Evolutionary conservation across 2,329 filamentous ascomycete genomes (phyloP), one percentile per base, ranked within the genome.

Genomic region (Calonectria pseudoturangicola): DNA sequence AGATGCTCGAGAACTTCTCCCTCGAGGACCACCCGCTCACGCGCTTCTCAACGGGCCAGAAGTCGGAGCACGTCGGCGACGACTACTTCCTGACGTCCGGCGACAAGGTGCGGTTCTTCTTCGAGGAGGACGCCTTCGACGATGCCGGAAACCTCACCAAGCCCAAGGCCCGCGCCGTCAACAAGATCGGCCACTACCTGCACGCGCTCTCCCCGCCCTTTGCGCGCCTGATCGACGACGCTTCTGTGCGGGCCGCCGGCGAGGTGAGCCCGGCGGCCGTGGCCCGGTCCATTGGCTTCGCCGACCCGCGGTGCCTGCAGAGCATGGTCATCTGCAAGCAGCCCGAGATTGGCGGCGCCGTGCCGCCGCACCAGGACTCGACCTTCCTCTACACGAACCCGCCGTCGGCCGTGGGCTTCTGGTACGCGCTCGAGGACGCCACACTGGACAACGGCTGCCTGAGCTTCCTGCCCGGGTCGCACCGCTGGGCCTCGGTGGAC

Each of bases 251-350:
- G 4, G 79, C 78, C 3, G 73, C 75, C 13, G 83, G 80, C 1
- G 81, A 80, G 45, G 82, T 83, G 45, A 84, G 83, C n/a, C 89
- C 89, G 0, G 88, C 87, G 0, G 90, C 88, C 6, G 92, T 98
- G 16, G 95, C 95, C 1, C 86, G 87, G 54, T 89, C 89, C 10
- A 88, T 98, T 13, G 93, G 93, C 2, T 98, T 95, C 86, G 79
- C 77, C 5, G 94, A 98, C 83, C 94, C 96, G 2, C 88, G 93
- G 25, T 91, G 89, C 72, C 88, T 99, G 66, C 97, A 99, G 87
- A 97, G 94, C 83, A 99, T 99, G 97, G 89, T 98, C 33, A 98
- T 99, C 79, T 98, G 95, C 90, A 99, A 99, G 85, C 96, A 98
- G 86, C 96, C 97, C 27, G 95, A 97, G 85, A 98, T 98, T 66